Evolutionary conservation across 2,329 filamentous ascomycete species (phyloP), one percentile per base, ranked within the genome.

Genomic region (Phyllosticta citribraziliensis): DNA sequence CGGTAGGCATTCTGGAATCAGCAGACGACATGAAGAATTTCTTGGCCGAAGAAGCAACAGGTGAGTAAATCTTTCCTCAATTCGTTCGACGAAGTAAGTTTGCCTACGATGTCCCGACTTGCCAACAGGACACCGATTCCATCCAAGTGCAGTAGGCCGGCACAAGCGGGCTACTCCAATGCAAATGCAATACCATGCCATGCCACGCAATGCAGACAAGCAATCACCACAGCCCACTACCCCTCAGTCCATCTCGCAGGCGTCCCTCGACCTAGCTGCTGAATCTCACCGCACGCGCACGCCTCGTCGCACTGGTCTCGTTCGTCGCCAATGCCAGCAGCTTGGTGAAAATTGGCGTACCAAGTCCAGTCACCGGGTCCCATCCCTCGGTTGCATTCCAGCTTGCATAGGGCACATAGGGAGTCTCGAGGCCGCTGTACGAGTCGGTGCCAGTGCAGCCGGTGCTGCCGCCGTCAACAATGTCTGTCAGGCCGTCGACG

Each of bases 331-430:
- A 63, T 62, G 68, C 64, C 30, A 73, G 64, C 55, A 75, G 64
- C 64, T 70, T 67, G 55, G 66, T 66, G 58, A 75, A 73, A 55
- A 73, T 68, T 0, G 72, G 73, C 27, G 73, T 74, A 5, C 73
- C 72, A 35, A 72, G 68, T 0, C 78, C 78, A 14, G 78, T 80
- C 5, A 76, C 78, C 0, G 79, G 78, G 67, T 81, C 78, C 79
- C 79, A 81, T 2, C 78, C 78, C 30, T 68, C 63, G 0, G 76
- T 79, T 22, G 79, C 79, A 68, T 80, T 80, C 78, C 79, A 82
- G 50, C 75, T 74, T 1, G 80, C 79, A 66, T 75, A 72, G 2
- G 73, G 75, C 5, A 81, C 74, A 56, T 66, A 66, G 1, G 73
- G 75, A 30, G 78, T 72, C 0, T 63, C 33, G 3, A 75, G 65